Evolutionary conservation across 202 grass and related monocot genomes (phyloP), one percentile per base, ranked within the genome.

Genomic region (Miscanthus sacchariflorus): DNA sequence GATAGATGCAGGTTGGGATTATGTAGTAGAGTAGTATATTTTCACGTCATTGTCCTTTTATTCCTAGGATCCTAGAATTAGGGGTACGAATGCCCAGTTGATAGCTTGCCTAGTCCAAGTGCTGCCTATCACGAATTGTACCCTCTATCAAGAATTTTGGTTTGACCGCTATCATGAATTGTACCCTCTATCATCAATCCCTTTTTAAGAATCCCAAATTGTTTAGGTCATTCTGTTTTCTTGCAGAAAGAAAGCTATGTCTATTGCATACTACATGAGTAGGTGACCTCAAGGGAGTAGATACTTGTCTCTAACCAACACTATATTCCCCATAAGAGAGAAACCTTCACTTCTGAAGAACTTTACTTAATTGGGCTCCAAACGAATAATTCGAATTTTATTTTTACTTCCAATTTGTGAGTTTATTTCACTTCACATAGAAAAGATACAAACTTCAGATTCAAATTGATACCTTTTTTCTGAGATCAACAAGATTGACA

Each of bases 81-180:
- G 54, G 70, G 70, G 52, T 64, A 63, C 50, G 5, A 38, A n/a
- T 27, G 28, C 35, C n/a, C 12, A 42, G 7, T 27, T 65, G 61
- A 30, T 45, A 83, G 36, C 50, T 27, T 24, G 24, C 23, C 9
- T 63, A 74, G 52, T 15, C 71, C 23, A 45, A 68, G 68, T 83
- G 67, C 79, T 72, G 84, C 46, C 48, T 43, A 33, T 33, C 30
- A 33, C 30, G 30, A 33, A 33, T 33, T 33, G 30, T 33, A 33
- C 30, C 30, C 30, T 33, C 30, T 33, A 33, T 33, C 30, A 33
- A 30, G 25, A 72, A 25, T 59, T 46, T 59, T 48, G 17, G 21
- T 89, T 89, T 88, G 66, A 72, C 81, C 42, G 70, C 40, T 43
- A 78, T 65, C 50, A 65, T 63, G 40, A 13, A 40, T 72, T 68